phyloP scores from a whole-genome alignment of 2,329 filamentous ascomycete genomes.

The Emmonsiellopsis sp. region DNA sequence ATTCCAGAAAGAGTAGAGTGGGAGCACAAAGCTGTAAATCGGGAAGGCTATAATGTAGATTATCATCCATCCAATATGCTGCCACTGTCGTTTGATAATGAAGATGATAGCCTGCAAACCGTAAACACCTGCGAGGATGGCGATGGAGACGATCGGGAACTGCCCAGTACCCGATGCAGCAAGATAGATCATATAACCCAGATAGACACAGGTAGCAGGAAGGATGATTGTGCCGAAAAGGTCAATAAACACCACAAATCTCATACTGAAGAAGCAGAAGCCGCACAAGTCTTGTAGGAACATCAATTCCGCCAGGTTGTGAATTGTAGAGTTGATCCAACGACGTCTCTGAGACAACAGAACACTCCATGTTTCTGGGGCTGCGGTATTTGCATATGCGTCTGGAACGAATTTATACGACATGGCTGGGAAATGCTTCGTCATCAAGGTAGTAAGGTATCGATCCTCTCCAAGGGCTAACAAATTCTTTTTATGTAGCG shows the following conservation, averaged over 20 bases:
- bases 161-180: constrained; percentile 60
- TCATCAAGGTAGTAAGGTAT: constrained; percentile 95
- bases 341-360: constrained; percentile 94
- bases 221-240: constrained; percentile 86
- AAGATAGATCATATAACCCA: constrained; percentile 77
- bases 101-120: constrained; percentile 95
- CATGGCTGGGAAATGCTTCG: constrained; percentile 92
- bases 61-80: constrained; percentile 98
- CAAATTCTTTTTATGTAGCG: constrained; percentile 89
- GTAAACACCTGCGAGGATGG: constrained; percentile 85
- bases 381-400: constrained; percentile 86
- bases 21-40: constrained; percentile 82
- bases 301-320: constrained; percentile 88
- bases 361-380: constrained; percentile 88
- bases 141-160: constrained; percentile 77
- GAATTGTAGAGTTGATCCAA: constrained; percentile 99
- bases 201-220: constrained; percentile 76
- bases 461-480: constrained; percentile 92
- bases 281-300: constrained; percentile 89
- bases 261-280: constrained; percentile 98
- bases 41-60: constrained; percentile 96
- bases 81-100: constrained; percentile 94
- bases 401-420: constrained; percentile 92
- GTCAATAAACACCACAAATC: constrained; percentile 92
- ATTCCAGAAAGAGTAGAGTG: constrained; percentile 98